Evolutionary conservation across 2,329 filamentous ascomycete genomes (phyloP), one percentile per base, ranked within the genome.

Genomic region (Teratosphaeria pseudoeucalypti): DNA sequence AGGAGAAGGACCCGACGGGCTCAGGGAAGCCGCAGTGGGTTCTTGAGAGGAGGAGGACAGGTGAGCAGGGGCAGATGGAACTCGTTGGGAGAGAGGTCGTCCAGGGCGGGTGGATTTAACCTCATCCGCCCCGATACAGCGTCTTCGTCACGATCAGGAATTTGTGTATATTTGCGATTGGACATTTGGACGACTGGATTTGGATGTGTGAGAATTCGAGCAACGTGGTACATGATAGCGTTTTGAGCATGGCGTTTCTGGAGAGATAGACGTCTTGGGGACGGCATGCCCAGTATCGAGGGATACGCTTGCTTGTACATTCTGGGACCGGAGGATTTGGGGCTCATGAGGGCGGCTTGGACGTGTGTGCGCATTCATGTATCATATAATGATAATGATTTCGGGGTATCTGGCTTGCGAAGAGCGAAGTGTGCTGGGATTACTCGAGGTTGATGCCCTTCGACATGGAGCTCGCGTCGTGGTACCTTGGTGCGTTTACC

Each of bases 51-150:
- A 78, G 86, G 57, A 76, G 87, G 39, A 87, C 85, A 2, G 83
- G 78, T 0, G 86, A 89, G 66, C 80, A 77, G 60, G 86, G 86
- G 0, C 80, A 87, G 70, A 72, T 86, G 57, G 84, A 87, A 68
- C 72, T 88, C n/a, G 72, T 88, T 3, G 85, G 82, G 53, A 76
- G 86, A 57, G 83, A 88, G 70, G 76, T 88, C 60, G 80, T 89
- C 10, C 79, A 82, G 62, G 82, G 83, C 0, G 78, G 74, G 14
- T 72, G 77, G 62, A 75, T 77, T 14, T 54, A 3, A 54, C 5
- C 23, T 23, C 16, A 5, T n/a, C n/a, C 43, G 3, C n/a, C 6
- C 19, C 9, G 16, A 19, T n/a, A 49, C 43, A 7, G 9, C 43
- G 5, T 5, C 6, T 19, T 23, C n/a, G 16, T 14, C 11, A 43